Base-by-base conservation (phyloP, 345 rosid genomes). In the Ceriops zippeliana region DNA sequence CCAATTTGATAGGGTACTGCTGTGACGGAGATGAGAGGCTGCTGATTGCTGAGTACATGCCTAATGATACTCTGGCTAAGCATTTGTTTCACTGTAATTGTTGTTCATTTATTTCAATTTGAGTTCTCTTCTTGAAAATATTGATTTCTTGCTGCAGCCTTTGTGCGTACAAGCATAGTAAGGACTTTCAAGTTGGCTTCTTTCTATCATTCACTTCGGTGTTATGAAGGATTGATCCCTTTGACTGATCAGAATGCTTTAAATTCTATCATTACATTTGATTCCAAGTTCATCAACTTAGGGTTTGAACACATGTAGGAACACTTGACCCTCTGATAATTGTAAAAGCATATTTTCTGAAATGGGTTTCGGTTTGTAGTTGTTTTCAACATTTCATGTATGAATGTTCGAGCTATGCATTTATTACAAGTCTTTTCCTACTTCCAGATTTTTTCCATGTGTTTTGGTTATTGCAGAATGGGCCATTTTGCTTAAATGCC, bases 31-130 rank as follows among this genome's bases (percentile, higher is more conserved):
- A 92, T 70, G 98, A 96, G 70, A 85, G 99, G 82, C 85, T 96
- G 73, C 98, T 96, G 63, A 95, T 96, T 71, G 98, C 99, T 61
- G 98, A 96, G 76, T 90, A 78, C 81, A 90, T 96, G 99, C 90
- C 98, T 59, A 92, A 92, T 75, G 98, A 96, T 76, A 96, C 97
- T 62, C 93, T 96, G 53, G 87, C 99, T 49, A 96, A 92, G 85
- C 98, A 90, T 86, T 84, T 96, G 70, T 96, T 96, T 57, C 98
- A 92, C 75, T 89, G 99, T 96, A 74, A 47, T 86, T 76, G 26
- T 54, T 57, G 8, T 57, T 28, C 5, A n/a, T 31, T 64, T 51
- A 22, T 32, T 42, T 53, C 58, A 15, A 24, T 38, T 70, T 59
- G 31, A 6, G n/a, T 53, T 17, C 5, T 66, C 53, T 13, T 53